Conservation (phyloP, 2,329 filamentous ascomycete genomes). For the Diplocarpon rosae region DNA sequence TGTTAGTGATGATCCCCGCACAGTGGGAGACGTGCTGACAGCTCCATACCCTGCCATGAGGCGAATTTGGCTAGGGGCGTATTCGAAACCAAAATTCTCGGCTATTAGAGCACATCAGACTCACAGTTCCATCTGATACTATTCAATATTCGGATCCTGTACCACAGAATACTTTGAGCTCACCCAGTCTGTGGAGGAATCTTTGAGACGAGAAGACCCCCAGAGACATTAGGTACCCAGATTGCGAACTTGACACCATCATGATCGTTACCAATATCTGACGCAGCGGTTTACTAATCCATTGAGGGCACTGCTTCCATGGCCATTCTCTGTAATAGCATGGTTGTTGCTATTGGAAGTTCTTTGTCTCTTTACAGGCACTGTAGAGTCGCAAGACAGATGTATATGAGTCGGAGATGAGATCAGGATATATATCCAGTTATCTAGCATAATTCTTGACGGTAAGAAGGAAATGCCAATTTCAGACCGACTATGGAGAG, state of each 20-base stretch:
- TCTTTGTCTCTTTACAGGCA: conserved; percentile 11
- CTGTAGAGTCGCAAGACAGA: not conserved
- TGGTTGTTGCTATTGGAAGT: conserved; percentile 9
- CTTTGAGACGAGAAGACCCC: conserved; percentile 41
- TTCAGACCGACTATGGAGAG: no score
- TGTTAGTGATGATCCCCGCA: not conserved
- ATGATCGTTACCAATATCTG: conserved; percentile 33
- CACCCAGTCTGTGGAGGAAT: conserved; percentile 35
- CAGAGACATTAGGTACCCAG: conserved; percentile 44
- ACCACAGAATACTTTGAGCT: not conserved
- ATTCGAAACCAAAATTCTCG: conserved; percentile 39
- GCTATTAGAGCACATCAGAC: conserved; percentile 37
- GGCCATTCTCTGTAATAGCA: conserved; percentile 2
- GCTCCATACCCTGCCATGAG: conserved; percentile 41
- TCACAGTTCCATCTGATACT: conserved; percentile 34
- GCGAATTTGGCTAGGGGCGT: conserved; percentile 40
- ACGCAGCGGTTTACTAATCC: conserved; percentile 18
- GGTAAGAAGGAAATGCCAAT: no score
- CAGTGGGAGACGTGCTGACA: conserved; percentile 12
- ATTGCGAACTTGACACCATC: conserved; percentile 38
- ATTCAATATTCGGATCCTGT: not conserved
- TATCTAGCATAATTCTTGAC: no score
- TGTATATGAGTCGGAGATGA: no score
- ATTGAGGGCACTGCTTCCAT: conserved; percentile 5
- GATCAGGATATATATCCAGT: no score